Conservation (phyloP, 495 filamentous ascomycete genomes). For the Penicillium daleae region DNA sequence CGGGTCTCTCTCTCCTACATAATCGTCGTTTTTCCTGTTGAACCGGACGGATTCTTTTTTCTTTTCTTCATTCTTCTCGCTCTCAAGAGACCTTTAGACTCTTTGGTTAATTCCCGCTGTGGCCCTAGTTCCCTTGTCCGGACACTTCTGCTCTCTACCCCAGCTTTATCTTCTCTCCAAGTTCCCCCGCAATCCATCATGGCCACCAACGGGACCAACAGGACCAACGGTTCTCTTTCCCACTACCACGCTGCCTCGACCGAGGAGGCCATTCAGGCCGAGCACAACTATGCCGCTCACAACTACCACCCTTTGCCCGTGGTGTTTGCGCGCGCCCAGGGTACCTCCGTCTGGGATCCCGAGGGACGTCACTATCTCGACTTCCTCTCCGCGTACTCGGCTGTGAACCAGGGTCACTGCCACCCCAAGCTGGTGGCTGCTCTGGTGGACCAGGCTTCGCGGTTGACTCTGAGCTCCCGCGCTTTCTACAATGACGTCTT, state of each 20-base stretch:
- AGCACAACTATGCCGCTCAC: conserved; percentile 88
- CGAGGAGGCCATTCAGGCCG: conserved; percentile 74
- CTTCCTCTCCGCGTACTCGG: conserved; percentile 96
- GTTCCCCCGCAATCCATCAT: conserved; percentile 35
- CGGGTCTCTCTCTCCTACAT: conserved; percentile 21
- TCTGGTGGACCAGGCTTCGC: conserved; percentile 84
- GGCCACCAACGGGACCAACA: conserved; percentile 46
- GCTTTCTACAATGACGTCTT: conserved; percentile 99
- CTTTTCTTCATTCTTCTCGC: conserved; percentile 17
- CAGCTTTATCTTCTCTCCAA: conserved; percentile 10
- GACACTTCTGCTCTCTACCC: not conserved
- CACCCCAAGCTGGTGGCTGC: conserved; percentile 94
- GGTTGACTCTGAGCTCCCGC: conserved; percentile 89
- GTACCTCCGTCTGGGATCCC: conserved; percentile 93
- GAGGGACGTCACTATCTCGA: conserved; percentile 97
- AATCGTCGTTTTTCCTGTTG: conserved; percentile 12
- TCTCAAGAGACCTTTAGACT: not conserved
- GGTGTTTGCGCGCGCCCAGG: conserved; percentile 81
- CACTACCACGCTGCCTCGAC: conserved; percentile 83
- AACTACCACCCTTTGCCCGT: conserved; percentile 98
- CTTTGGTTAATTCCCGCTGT: not conserved
- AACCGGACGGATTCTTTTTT: conserved; percentile 18
- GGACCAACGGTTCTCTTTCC: conserved; percentile 38
- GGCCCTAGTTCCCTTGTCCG: not conserved
- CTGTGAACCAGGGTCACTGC: conserved; percentile 98